A percentile compares a stretch with the other conserved stretches of the same genome.
These are phyloP conservation scores for Sclerotiophoma versabilis DNA, from an alignment of 2,329 filamentous ascomycete species.

Conservation along the genomic window DNA sequence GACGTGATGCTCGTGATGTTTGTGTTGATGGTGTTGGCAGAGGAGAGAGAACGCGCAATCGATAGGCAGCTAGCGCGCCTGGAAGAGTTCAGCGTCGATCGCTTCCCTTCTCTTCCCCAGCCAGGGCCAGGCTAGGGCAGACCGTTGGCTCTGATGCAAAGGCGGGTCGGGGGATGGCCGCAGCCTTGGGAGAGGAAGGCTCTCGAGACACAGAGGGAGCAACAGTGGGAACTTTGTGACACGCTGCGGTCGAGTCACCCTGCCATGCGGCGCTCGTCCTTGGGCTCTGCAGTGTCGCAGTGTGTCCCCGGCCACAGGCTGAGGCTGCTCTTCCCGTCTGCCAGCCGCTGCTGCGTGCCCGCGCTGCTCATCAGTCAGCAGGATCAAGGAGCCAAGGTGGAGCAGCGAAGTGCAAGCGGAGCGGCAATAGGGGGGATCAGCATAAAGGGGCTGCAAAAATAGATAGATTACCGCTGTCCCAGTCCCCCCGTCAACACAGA, in stretches of 20 bases:
- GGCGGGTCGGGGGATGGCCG: conserved; percentile 13
- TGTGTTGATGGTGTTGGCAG: conserved; percentile 11
- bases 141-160: conserved; percentile 15
- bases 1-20: not conserved
- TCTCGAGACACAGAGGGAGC: conserved; percentile 5
- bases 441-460: conserved; percentile 15
- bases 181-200: conserved; percentile 7
- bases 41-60: conserved; percentile 29
- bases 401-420: conserved; percentile 17
- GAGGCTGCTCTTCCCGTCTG: not conserved
- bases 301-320: conserved; percentile 1
- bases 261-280: conserved; percentile 7
- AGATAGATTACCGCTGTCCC: conserved; percentile 20
- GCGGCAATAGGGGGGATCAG: conserved; percentile 7
- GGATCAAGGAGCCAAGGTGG: conserved; percentile 14
- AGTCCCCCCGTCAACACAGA: conserved; percentile 27
- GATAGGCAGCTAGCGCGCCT: conserved; percentile 22
- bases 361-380: conserved; percentile 12
- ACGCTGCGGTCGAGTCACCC: conserved; percentile 14
- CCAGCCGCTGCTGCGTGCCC: conserved; percentile 11
- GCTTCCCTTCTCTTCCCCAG: conserved; percentile 10
- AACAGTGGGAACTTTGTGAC: not conserved
- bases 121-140: conserved; percentile 1
- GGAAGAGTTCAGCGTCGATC: not conserved
- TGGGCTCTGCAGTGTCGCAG: not conserved